Evolutionary conservation across 2,329 filamentous ascomycete genomes (phyloP), one percentile per base, ranked within the genome.

Genomic region (Sarocladium kiliense): DNA sequence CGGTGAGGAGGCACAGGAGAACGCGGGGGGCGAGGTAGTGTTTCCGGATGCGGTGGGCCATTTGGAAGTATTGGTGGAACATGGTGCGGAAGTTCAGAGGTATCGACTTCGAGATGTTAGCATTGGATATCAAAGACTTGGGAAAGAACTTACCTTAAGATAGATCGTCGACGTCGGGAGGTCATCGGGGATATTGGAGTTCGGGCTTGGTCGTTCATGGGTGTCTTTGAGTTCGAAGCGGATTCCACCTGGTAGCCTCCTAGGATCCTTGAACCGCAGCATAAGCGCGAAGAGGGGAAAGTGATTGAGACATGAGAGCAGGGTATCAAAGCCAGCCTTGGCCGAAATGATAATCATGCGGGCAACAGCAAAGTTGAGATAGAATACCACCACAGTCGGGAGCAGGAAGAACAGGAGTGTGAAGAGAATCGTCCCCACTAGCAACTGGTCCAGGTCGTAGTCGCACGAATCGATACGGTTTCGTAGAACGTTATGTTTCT

Each of bases 401-500:
- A 99, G 77, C 16, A 99, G 79, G 69, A 97, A 99, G 73, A 96
- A 96, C 1, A 99, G 81, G 7, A 99, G 77, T 0, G 94, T 97
- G 67, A 99, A 99, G 19, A 99, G 77, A 57, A 99, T 97, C 1
- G 94, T 99, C 58, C 94, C 94, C 7, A 99, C 86, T 6, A 99
- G 85, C 3, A 99, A 82, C 72, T 99, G 95, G 68, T 99, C 94
- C 23, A 99, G 82, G 68, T 97, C 94, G 73, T 99, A 99, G 73
- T 97, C 94, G 77, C 94, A 99, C 47, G 92, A 96, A 69, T 99
- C 94, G 65, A 99, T 97, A 72, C 94, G 91, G 66, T 97, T 96
- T 58, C 95, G 88, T 21, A 99, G 82, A 16, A 99, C 88, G 63
- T 99, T 99, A 67, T 96, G 88, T 71, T 99, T 99, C 76, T 97